Percentiles rank a stretch among this genome's conserved stretches.
phyloP scores from a whole-genome alignment of 371 early-diverging fungal species.

The Zychaea mexicana region DNA sequence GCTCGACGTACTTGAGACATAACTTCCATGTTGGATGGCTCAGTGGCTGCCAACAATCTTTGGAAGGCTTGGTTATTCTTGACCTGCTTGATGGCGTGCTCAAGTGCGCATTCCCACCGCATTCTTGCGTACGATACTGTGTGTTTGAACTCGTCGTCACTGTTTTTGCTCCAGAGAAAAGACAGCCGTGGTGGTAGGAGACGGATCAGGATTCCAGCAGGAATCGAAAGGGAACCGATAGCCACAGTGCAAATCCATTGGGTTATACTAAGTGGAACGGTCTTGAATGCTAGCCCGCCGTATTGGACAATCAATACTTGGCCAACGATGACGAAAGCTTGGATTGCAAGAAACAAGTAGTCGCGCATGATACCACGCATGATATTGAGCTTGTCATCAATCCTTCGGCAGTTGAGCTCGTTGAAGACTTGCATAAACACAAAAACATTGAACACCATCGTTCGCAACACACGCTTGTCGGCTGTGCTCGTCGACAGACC shows the following conservation, averaged over 20 bases:
- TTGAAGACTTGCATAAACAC: slow-evolving; percentile 75
- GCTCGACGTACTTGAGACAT: neutral
- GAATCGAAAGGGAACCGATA: slow-evolving; percentile 76
- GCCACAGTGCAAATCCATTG: slow-evolving; percentile 81
- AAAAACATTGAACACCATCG: slow-evolving; percentile 73
- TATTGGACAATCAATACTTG: slow-evolving; percentile 85
- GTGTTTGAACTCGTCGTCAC: slow-evolving; percentile 47
- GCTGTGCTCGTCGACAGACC: slow-evolving; percentile 12
- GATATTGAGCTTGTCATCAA: slow-evolving; percentile 76
- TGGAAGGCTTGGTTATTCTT: neutral
- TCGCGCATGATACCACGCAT: slow-evolving; percentile 75
- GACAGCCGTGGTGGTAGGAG: slow-evolving; percentile 55
- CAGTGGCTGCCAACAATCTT: neutral
- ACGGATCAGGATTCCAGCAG: slow-evolving; percentile 71
- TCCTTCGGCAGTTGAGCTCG: slow-evolving; percentile 74
- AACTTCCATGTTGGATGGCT: slow-evolving; percentile 7
- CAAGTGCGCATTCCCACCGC: slow-evolving; percentile 40
- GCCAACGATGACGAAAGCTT: slow-evolving; percentile 61
- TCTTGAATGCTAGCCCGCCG: slow-evolving; percentile 84
- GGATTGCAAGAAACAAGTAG: slow-evolving; percentile 68
- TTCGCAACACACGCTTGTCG: slow-evolving; percentile 31
- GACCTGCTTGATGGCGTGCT: slow-evolving; percentile 2
- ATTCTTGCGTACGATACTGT: slow-evolving; percentile 34
- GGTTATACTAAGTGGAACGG: slow-evolving; percentile 54
- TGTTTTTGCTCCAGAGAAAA: slow-evolving; percentile 37